phyloP scores from a whole-genome alignment of 768 basidiomycete genomes.

The Russula sp. region DNA sequence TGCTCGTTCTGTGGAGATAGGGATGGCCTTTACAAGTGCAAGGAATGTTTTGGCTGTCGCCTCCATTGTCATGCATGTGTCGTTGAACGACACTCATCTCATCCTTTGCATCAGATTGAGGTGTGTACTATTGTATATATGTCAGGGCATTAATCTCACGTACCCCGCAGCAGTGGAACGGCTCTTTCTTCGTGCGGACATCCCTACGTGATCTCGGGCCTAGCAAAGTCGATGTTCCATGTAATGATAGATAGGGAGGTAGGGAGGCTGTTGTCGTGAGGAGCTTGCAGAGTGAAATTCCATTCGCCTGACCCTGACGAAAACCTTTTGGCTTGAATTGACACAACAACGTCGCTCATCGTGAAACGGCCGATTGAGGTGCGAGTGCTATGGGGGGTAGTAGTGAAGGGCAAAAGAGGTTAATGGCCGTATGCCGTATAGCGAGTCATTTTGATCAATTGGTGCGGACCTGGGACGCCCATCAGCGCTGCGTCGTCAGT shows the following conservation, averaged over 20 bases:
- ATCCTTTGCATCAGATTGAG: constrained; percentile 1
- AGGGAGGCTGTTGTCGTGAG: constrained; percentile 38
- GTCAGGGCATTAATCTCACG: background rate
- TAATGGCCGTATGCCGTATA: background rate
- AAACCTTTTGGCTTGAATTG: constrained; percentile 1
- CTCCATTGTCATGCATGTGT: background rate
- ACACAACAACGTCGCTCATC: constrained; percentile 8
- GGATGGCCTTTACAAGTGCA: background rate
- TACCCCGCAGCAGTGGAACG: background rate
- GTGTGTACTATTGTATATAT: background rate
- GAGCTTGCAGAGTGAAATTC: constrained; percentile 35
- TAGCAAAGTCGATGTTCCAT: constrained; percentile 66
- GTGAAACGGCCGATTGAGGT: background rate
- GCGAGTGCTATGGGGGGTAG: background rate
- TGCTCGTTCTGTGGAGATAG: background rate
- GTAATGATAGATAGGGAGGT: constrained; percentile 54
- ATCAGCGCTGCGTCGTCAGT: too few relatives aligned
- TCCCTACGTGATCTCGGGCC: background rate
- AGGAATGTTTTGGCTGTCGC: background rate
- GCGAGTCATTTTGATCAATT: background rate
- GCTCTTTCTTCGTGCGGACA: background rate
- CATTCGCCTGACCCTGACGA: constrained; percentile 14
- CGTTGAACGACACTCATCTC: background rate
- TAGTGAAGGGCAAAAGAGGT: background rate
- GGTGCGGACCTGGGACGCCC: too few relatives aligned